phyloP scores from a whole-genome alignment of 768 basidiomycete species.

The Fomitopsis pulvina region DNA sequence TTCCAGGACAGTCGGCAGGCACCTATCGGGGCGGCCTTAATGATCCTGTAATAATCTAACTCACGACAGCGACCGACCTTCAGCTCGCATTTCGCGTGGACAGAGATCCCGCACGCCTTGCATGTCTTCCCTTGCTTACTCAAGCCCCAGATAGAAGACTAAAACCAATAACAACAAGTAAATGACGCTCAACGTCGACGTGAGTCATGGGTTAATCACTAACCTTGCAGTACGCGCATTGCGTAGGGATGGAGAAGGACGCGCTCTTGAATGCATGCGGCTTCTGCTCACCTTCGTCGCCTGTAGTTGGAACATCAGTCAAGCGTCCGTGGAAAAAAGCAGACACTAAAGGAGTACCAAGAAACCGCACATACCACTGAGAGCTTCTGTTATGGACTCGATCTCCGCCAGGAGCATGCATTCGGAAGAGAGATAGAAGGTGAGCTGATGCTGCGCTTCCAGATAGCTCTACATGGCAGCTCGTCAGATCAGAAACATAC shows the following conservation, averaged over 20 bases:
- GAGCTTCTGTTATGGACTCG: slow-evolving; percentile 47
- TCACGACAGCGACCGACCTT: slow-evolving; percentile 43
- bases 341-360: slow-evolving; percentile 9
- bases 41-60: slow-evolving; percentile 4
- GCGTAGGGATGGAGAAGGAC: slow-evolving; percentile 79
- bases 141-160: slow-evolving; percentile 85
- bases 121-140: slow-evolving; percentile 86
- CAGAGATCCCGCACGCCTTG: slow-evolving; percentile 67
- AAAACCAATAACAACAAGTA: not conserved
- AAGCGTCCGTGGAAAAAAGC: not conserved
- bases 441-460: slow-evolving; percentile 55
- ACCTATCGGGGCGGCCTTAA: slow-evolving; percentile 36
- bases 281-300: slow-evolving; percentile 62
- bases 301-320: slow-evolving; percentile 30
- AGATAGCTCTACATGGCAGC: slow-evolving; percentile 45
- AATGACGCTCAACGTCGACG: not conserved
- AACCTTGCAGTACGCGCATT: slow-evolving; percentile 80
- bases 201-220: slow-evolving; percentile 5
- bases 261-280: slow-evolving; percentile 83
- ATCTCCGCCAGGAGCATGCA: slow-evolving; percentile 59
- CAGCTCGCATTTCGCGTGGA: slow-evolving; percentile 81
- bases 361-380: slow-evolving; percentile 48
- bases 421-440: slow-evolving; percentile 47
- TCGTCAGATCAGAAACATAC: not conserved
- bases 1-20: slow-evolving; percentile 58